Percentiles rank a stretch among this genome's conserved stretches.
Conservation (phyloP, 2,329 filamentous ascomycete species). For the Neonectria ditissima region DNA sequence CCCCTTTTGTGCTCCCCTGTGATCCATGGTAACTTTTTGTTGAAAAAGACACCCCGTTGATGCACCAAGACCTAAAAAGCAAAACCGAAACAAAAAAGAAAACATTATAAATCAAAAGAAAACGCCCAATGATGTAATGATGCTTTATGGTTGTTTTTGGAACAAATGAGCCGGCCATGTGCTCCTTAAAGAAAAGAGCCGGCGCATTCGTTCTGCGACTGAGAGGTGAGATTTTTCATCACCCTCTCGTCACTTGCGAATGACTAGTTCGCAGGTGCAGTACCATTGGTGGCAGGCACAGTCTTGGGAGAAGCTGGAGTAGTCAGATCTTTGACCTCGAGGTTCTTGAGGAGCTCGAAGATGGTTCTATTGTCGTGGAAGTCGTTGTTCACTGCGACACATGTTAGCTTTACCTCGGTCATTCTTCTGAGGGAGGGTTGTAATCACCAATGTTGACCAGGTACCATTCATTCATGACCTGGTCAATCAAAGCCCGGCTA, state of each 20-base stretch:
- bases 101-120: slow-evolving; percentile 17
- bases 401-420: slow-evolving; percentile 16
- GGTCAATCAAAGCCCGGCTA: slow-evolving; percentile 82
- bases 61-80: slow-evolving; percentile 34
- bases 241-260: slow-evolving; percentile 1
- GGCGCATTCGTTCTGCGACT: slow-evolving; percentile 10
- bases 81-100: slow-evolving; percentile 30
- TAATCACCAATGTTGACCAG: slow-evolving; percentile 90
- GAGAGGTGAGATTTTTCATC: neutral
- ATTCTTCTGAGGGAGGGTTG: slow-evolving; percentile 3
- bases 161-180: slow-evolving; percentile 10
- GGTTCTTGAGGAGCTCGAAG: slow-evolving; percentile 85
- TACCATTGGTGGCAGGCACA: slow-evolving; percentile 33
- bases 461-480: slow-evolving; percentile 91
- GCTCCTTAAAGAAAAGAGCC: slow-evolving; percentile 17
- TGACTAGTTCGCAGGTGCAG: slow-evolving; percentile 32
- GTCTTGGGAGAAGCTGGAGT: slow-evolving; percentile 46
- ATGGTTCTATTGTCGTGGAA: slow-evolving; percentile 88
- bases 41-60: slow-evolving; percentile 54
- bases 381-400: slow-evolving; percentile 87
- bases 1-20: slow-evolving; percentile 40
- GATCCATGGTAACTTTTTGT: slow-evolving; percentile 55
- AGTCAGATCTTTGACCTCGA: slow-evolving; percentile 76
- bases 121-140: slow-evolving; percentile 30
- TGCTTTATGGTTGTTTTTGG: slow-evolving; percentile 30